Conservation (phyloP, 768 basidiomycete genomes). For the Strobilomyces echinocephalus region DNA sequence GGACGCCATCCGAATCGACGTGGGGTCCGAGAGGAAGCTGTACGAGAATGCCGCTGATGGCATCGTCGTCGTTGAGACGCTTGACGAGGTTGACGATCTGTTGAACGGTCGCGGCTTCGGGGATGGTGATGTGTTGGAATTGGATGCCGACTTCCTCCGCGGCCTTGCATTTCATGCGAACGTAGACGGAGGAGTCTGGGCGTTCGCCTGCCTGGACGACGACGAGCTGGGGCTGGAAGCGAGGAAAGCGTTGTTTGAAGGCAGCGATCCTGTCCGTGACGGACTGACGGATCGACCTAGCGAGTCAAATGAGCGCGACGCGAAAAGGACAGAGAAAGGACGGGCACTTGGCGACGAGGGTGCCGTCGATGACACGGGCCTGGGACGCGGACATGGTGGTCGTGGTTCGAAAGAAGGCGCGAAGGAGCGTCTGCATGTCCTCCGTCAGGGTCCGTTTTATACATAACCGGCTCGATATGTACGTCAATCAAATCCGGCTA, state of each 20-base stretch:
- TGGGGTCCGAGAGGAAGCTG: conserved; percentile 91
- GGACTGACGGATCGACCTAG: conserved; percentile 73
- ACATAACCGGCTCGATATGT: not conserved
- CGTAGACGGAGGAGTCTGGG: conserved; percentile 86
- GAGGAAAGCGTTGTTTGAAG: conserved; percentile 66
- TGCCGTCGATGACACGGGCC: conserved; percentile 80
- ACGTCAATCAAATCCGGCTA: not conserved
- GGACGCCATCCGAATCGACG: conserved; percentile 76
- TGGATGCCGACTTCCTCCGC: conserved; percentile 90
- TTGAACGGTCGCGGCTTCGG: conserved; percentile 65
- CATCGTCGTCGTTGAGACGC: conserved; percentile 76
- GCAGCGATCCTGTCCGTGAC: conserved; percentile 67
- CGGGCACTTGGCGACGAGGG: conserved; percentile 72
- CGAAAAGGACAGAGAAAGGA: not conserved
- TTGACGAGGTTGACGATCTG: conserved; percentile 74
- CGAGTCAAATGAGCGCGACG: conserved; percentile 8
- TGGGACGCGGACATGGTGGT: conserved; percentile 38
- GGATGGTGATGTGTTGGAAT: conserved; percentile 72
- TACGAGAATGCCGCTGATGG: conserved; percentile 86
- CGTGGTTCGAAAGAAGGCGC: conserved; percentile 20
- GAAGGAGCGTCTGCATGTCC: conserved; percentile 7
- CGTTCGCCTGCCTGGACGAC: conserved; percentile 93
- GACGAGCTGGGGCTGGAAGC: conserved; percentile 84
- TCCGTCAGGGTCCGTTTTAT: not conserved
- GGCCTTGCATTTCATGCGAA: conserved; percentile 97